Conservation (phyloP, 257 asterid species). For the Solanum lycopersicoides region DNA sequence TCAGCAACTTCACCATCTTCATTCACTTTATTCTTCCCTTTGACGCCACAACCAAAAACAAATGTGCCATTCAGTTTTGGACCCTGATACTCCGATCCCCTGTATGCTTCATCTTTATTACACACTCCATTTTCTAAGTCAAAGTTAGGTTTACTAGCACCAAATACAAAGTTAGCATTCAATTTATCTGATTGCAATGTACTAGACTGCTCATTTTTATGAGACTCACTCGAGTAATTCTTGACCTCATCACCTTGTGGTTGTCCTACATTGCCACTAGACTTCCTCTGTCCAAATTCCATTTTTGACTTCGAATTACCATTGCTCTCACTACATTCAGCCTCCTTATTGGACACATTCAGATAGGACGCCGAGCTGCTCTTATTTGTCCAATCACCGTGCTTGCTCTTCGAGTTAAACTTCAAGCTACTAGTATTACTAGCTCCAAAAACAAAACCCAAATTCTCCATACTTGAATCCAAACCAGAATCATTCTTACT, state of each 20-base stretch:
- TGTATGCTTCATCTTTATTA: slow-evolving; percentile 10
- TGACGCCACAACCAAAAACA: slow-evolving; percentile 28
- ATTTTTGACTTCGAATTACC: neutral
- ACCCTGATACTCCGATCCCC: slow-evolving; percentile 22
- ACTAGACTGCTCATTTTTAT: neutral
- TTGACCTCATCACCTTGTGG: neutral
- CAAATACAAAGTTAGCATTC: slow-evolving; percentile 16
- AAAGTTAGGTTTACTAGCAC: slow-evolving; percentile 8
- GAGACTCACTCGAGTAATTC: neutral
- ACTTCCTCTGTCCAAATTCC: neutral
- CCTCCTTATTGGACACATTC: neutral
- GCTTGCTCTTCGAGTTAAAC: neutral
- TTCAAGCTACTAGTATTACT: neutral
- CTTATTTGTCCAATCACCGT: neutral
- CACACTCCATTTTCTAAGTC: slow-evolving; percentile 1
- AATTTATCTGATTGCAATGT: neutral
- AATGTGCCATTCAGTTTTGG: slow-evolving; percentile 14
- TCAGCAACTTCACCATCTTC: slow-evolving; percentile 14
- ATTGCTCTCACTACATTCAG: neutral
- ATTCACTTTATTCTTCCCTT: slow-evolving; percentile 16
- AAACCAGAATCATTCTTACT: slow-evolving; percentile 2
- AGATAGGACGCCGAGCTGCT: neutral
- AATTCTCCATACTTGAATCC: slow-evolving; percentile 2
- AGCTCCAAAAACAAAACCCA: slow-evolving; percentile 4
- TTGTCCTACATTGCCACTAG: neutral